Base-by-base conservation (phyloP, 345 rosid genomes). In the Gossypium stocksii region DNA sequence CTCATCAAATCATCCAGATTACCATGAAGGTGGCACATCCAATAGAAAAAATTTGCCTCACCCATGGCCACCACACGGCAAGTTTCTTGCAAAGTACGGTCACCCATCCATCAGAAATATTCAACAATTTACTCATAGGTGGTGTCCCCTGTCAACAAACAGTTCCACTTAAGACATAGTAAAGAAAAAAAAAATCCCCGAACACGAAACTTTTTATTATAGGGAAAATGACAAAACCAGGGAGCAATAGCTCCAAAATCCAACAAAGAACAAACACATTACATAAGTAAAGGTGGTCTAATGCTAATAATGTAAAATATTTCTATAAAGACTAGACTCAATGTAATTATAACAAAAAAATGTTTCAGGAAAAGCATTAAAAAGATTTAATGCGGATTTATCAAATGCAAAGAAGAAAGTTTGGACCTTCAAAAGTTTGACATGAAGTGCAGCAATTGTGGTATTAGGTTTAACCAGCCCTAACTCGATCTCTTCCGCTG, bases 21-120 rank as follows among this genome's bases (percentile, higher is more conserved):
- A 51, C 52, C 19, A 53, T 74, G 22, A 54, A 48, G 52, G 0
- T 44, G 43, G 58, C 57, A 73, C 12, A 69, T 64, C 63, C n/a
- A 53, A 23, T 41, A 68, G 65, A 29, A 73, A 65, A 14, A 34
- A 16, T 46, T 23, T 49, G 46, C 59, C 87, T 81, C 79, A 94
- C 98, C 93, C 88, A 87, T 70, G 93, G 91, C 97, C 97, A 94
- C 94, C 97, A 92, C 20, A 74, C 49, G 48, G 75, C 78, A 3
- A 94, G 85, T 83, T 87, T 90, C 89, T 92, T 94, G 77, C 94
- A 87, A 74, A 94, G 86, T 51, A 72, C 83, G 66, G 97, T 86
- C 82, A 92, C 88, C 98, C 97, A 94, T 4, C 83, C 88, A 83
- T 84, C 93, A 27, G 84, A 81, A 66, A 66, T 54, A 45, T 86